A percentile compares a stretch with the other conserved stretches of the same genome.
Conservation (phyloP, 768 basidiomycete genomes). For the Dentipellis sp. region DNA sequence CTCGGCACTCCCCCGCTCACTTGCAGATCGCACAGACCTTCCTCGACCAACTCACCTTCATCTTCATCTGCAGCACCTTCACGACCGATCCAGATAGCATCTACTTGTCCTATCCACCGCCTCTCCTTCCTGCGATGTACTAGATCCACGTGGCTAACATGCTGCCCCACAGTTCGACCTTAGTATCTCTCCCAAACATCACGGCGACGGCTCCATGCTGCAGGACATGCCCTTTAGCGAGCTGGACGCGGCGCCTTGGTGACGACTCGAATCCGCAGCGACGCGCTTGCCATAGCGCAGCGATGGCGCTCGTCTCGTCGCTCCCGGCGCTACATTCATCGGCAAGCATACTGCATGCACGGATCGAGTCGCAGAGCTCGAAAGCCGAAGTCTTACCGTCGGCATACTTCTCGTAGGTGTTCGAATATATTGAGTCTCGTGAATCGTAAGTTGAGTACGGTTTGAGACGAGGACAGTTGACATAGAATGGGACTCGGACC, state of each 20-base stretch:
- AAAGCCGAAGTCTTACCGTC: no score
- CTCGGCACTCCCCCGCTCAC: conserved; percentile 16
- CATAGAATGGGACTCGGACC: no score
- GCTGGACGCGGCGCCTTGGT: conserved; percentile 16
- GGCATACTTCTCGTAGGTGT: no score
- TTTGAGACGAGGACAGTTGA: no score
- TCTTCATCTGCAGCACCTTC: conserved; percentile 15
- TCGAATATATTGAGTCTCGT: no score
- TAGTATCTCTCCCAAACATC: conserved; percentile 6
- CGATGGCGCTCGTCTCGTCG: no score
- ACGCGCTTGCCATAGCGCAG: no score
- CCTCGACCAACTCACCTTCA: conserved; percentile 20
- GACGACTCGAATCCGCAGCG: neutral
- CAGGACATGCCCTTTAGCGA: conserved; percentile 17
- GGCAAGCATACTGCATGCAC: no score
- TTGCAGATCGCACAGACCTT: conserved; percentile 17
- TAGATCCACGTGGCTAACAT: neutral
- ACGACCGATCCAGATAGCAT: conserved; percentile 23
- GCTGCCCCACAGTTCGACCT: conserved; percentile 3
- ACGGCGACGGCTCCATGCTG: conserved; percentile 7
- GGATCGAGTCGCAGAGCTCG: no score
- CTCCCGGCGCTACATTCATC: no score
- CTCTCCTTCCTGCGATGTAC: neutral
- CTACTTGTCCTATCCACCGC: no score
- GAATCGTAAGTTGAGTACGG: no score